These are phyloP conservation scores for Rhododendron ferrugineum DNA, from an alignment of 148 eudicot species.

Conservation along the genomic window DNA sequence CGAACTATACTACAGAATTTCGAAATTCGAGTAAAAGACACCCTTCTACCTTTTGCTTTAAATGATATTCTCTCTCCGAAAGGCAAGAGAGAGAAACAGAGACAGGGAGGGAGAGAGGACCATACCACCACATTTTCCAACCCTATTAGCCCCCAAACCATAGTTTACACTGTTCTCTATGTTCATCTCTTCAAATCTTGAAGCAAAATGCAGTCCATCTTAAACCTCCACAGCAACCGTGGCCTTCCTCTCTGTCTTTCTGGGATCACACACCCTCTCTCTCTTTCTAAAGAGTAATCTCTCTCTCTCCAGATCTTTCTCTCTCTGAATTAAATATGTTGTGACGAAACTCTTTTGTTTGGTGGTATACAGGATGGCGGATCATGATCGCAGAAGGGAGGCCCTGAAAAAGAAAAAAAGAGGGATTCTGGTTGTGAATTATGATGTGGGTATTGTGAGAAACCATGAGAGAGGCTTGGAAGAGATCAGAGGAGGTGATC, in stretches of 20 bases:
- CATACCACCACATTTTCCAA: neutral
- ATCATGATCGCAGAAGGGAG: conserved; percentile 33
- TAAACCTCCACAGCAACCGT: conserved; percentile 19
- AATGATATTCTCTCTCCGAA: neutral
- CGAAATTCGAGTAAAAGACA: neutral
- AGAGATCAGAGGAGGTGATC: conserved; percentile 14
- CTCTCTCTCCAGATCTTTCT: neutral
- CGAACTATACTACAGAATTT: no score
- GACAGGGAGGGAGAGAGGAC: neutral
- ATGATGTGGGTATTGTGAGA: conserved; percentile 16
- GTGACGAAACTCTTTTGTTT: neutral
- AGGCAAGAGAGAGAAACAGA: neutral
- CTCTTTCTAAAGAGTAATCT: conserved; percentile 24
- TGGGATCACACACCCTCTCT: conserved; percentile 24
- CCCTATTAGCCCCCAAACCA: neutral
- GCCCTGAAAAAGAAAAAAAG: conserved; percentile 25
- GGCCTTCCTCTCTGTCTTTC: conserved; percentile 32
- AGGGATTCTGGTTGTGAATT: conserved; percentile 3
- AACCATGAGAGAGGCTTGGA: conserved; percentile 6
- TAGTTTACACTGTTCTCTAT: neutral
- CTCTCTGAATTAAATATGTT: neutral
- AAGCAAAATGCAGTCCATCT: conserved; percentile 18
- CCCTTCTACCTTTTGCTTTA: neutral
- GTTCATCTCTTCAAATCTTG: neutral
- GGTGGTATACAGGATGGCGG: conserved; percentile 26